Conservation (phyloP, 2,329 filamentous ascomycete genomes). For the Coniella vitis region DNA sequence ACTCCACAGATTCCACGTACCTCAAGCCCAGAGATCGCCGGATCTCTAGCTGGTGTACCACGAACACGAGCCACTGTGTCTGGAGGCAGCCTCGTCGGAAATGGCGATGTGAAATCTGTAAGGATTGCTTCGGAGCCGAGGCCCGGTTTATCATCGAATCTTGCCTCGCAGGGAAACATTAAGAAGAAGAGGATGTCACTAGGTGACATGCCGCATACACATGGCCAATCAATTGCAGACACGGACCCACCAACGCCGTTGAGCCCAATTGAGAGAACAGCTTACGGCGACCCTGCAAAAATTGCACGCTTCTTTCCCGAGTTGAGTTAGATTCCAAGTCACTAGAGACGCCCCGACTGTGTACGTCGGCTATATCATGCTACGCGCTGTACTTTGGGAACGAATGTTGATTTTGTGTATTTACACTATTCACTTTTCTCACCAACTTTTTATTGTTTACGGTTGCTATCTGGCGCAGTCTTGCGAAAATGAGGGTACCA, state of each 20-base stretch:
- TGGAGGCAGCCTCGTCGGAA: not conserved
- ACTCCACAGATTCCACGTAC: conserved; percentile 11
- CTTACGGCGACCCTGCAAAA: conserved; percentile 32
- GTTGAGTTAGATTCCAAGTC: conserved; percentile 16
- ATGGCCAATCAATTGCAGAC: conserved; percentile 5
- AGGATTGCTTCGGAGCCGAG: conserved; percentile 12
- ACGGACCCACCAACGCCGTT: conserved; percentile 18
- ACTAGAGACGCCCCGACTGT: too few species aligned
- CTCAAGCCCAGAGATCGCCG: not conserved
- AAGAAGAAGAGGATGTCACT: conserved; percentile 33
- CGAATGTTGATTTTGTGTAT: too few species aligned
- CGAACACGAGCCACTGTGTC: conserved; percentile 5
- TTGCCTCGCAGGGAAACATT: conserved; percentile 30
- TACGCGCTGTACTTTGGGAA: too few species aligned
- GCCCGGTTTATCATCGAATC: conserved; percentile 17
- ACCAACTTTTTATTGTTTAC: too few species aligned
- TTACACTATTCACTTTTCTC: too few species aligned
- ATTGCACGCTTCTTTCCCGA: conserved; percentile 33
- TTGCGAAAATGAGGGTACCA: too few species aligned
- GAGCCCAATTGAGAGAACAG: conserved; percentile 25
- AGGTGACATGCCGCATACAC: conserved; percentile 21
- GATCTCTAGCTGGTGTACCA: not conserved
- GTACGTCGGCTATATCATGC: too few species aligned
- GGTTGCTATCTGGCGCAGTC: too few species aligned
- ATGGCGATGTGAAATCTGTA: conserved; percentile 18